These are phyloP conservation scores for Rhizopus stolonifer DNA, from an alignment of 371 early-diverging fungal genomes.

Conservation along the genomic window DNA sequence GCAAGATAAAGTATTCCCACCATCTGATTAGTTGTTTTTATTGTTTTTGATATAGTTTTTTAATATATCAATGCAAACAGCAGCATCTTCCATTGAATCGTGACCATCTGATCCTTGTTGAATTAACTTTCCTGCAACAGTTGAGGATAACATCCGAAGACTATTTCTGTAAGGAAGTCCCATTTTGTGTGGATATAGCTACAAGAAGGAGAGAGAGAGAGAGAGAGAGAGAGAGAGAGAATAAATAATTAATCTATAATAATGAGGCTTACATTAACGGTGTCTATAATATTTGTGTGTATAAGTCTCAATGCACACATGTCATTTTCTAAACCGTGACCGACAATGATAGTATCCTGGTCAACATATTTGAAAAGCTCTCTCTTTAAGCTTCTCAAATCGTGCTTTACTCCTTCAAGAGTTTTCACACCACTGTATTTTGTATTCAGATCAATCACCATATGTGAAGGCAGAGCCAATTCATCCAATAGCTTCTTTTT, in stretches of 20 bases:
- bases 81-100: constrained; percentile 60
- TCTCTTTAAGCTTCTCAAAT: constrained; percentile 39
- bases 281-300: constrained; percentile 44
- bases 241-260: not conserved
- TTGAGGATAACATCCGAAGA: constrained; percentile 31
- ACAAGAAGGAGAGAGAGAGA: not conserved
- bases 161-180: constrained; percentile 48
- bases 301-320: constrained; percentile 47
- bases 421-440: constrained; percentile 60
- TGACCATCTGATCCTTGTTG: constrained; percentile 57
- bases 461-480: constrained; percentile 48
- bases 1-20: constrained; percentile 22
- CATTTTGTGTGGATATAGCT: constrained; percentile 47
- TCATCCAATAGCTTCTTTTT: constrained; percentile 53
- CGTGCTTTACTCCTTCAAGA: constrained; percentile 42
- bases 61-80: constrained; percentile 51
- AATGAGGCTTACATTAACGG: constrained; percentile 36
- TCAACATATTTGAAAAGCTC: constrained; percentile 44
- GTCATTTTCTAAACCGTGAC: constrained; percentile 57
- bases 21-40: not conserved
- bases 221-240: not conserved
- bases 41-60: constrained; percentile 11
- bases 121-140: constrained; percentile 42
- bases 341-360: constrained; percentile 39
- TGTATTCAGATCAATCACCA: constrained; percentile 56